Base-by-base conservation (phyloP, 495 filamentous ascomycete genomes). In the Hyaloscypha variabilis region DNA sequence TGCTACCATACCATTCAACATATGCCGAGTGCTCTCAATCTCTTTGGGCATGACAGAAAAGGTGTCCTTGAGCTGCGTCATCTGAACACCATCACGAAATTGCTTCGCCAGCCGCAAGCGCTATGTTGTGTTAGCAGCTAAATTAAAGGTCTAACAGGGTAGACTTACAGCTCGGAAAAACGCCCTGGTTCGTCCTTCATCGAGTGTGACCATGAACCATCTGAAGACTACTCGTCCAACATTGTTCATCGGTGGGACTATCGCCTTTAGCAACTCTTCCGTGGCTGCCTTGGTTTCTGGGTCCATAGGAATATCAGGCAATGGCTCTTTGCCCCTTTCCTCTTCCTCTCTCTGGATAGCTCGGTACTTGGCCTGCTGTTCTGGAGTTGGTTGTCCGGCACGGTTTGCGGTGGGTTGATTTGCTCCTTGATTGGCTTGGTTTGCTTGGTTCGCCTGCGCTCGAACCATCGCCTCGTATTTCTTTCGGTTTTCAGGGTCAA, bases 1-100 rank as follows among this genome's bases (percentile, higher is more conserved):
- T 31, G 59, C 67, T 2, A 72, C 58, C 55, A 74, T 81, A 56
- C 67, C 69, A 58, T 77, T 74, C 10, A 81, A 74, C 71, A 85
- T 81, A 42, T 70, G 70, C 19, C 82, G 77, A 26, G 80, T 74
- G 17, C 77, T 72, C 17, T 85, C 80, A 28, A 93, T 63, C 36
- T 90, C 86, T 6, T 82, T 70, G 1, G 78, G 77, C n/a, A 73
- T 69, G 2, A 94, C 77, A 1, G 87, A 87, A 49, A 91, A 83
- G 13, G 80, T 71, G 10, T 87, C 83, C 61, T 82, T 85, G 2
- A 83, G 74, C 10, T 70, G 67, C 6, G 73, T 71, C 81, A 80
- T 76, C 0, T 86, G 79, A 17, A 46, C 11, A 14, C 71, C 72
- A 42, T 87, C 82, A 36, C 74, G 78, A 69, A 86, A 87, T 69